These are phyloP conservation scores for Nigrospora sphaerica DNA, from an alignment of 2,329 filamentous ascomycete genomes.

Conservation along the genomic window DNA sequence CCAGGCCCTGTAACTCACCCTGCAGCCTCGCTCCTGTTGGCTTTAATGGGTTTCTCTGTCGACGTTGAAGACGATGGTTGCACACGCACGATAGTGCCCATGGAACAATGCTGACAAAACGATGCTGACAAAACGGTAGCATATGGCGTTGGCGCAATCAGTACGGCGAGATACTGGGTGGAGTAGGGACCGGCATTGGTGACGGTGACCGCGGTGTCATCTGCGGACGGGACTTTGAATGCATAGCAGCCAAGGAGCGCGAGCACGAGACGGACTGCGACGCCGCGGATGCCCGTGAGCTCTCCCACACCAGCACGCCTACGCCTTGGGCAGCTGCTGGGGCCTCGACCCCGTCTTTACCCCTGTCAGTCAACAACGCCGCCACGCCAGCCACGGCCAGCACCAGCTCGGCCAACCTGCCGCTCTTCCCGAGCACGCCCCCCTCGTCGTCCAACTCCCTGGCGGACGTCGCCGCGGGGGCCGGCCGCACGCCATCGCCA, in stretches of 20 bases:
- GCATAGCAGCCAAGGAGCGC: conserved; percentile 68
- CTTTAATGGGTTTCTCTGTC: too few species aligned
- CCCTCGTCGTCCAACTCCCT: background rate
- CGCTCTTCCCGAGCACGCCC: conserved; percentile 5
- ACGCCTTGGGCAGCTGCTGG: conserved; percentile 7
- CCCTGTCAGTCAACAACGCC: conserved; percentile 6
- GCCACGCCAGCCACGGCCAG: conserved; percentile 3
- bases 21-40: background rate
- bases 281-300: conserved; percentile 61
- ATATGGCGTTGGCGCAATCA: conserved; percentile 88
- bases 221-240: conserved; percentile 72
- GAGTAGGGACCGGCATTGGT: conserved; percentile 78
- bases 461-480: background rate
- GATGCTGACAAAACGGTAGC: conserved; percentile 21
- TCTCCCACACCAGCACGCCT: conserved; percentile 8
- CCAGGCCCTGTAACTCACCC: conserved; percentile 1
- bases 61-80: too few species aligned
- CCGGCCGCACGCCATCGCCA: conserved; percentile 6
- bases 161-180: conserved; percentile 74
- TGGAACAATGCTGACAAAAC: too few species aligned
- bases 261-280: conserved; percentile 84
- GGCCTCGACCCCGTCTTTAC: conserved; percentile 6
- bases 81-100: too few species aligned
- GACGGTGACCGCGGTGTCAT: conserved; percentile 83
- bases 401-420: background rate